These are phyloP conservation scores for Papiliotrema flavescens DNA, from an alignment of 1,284 basidiomycete species.

Conservation along the genomic window DNA sequence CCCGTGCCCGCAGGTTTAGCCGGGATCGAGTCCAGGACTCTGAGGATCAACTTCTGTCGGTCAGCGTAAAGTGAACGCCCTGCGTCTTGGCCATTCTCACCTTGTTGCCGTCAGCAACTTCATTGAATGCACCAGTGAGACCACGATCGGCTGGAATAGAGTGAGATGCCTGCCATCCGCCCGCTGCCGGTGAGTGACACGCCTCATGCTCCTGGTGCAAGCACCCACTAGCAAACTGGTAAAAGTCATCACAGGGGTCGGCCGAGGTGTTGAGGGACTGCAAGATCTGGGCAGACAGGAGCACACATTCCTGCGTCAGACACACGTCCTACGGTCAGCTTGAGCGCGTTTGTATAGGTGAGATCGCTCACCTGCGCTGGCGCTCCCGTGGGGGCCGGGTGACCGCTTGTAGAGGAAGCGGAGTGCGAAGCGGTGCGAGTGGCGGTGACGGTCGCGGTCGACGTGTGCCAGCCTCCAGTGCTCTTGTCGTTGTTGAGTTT, in stretches of 20 bases:
- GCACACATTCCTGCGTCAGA: constrained; percentile 73
- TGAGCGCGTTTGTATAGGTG: neutral
- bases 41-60: constrained; percentile 45
- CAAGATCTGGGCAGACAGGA: constrained; percentile 76
- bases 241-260: constrained; percentile 96
- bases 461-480: constrained; percentile 31
- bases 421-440: constrained; percentile 40
- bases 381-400: constrained; percentile 40
- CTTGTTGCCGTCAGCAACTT: constrained; percentile 49
- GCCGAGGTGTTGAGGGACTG: constrained; percentile 72
- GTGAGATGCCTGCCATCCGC: constrained; percentile 76
- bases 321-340: constrained; percentile 59
- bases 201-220: neutral
- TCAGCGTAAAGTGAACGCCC: neutral
- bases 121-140: constrained; percentile 53
- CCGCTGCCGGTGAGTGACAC: constrained; percentile 45
- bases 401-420: constrained; percentile 20
- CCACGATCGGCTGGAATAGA: constrained; percentile 81
- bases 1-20: constrained; percentile 22
- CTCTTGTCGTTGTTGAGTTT: constrained; percentile 58
- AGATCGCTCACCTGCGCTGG: constrained; percentile 19
- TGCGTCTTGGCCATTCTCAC: constrained; percentile 6
- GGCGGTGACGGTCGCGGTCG: constrained; percentile 21
- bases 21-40: constrained; percentile 47
- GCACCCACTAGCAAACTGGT: constrained; percentile 76